Conservation (phyloP, 176 grass and related monocot genomes). For the Pontederia crassipes region DNA sequence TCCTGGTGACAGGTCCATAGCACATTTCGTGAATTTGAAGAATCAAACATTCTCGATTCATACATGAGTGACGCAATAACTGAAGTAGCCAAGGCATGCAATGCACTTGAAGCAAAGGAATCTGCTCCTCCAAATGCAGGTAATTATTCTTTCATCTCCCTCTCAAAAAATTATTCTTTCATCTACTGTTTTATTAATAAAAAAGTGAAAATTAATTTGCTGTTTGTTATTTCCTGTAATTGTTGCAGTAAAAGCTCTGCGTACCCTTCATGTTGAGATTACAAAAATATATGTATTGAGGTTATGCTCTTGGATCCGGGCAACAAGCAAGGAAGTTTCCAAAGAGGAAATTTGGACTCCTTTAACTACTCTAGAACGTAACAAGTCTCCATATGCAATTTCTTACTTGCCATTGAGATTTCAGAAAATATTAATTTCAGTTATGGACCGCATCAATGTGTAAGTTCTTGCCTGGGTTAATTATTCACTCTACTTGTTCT, state of each 20-base stretch:
- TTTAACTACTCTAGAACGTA: conserved; percentile 81
- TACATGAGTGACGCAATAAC: conserved; percentile 81
- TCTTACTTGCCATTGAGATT: conserved; percentile 87
- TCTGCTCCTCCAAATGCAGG: conserved; percentile 75
- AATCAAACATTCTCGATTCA: conserved; percentile 72
- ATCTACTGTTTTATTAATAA: neutral
- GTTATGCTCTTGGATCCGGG: conserved; percentile 85
- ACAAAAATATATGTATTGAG: conserved; percentile 89
- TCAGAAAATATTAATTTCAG: conserved; percentile 54
- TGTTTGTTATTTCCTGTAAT: neutral
- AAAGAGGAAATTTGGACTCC: conserved; percentile 80
- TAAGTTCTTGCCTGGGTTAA: conserved; percentile 28
- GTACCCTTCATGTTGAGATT: conserved; percentile 68
- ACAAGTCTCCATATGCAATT: conserved; percentile 95
- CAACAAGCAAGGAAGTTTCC: conserved; percentile 70
- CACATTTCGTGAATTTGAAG: conserved; percentile 94
- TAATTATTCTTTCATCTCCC: conserved; percentile 24
- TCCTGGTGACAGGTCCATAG: conserved; percentile 53
- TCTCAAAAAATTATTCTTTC: conserved; percentile 14
- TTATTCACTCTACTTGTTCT: neutral
- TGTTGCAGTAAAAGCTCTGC: conserved; percentile 75
- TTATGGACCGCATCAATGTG: conserved; percentile 81
- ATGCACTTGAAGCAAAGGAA: conserved; percentile 83
- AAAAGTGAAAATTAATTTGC: neutral
- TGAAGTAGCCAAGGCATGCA: conserved; percentile 83